These are phyloP conservation scores for Neonectria sp. DNA, from an alignment of 2,329 filamentous ascomycete genomes.

Conservation along the genomic window DNA sequence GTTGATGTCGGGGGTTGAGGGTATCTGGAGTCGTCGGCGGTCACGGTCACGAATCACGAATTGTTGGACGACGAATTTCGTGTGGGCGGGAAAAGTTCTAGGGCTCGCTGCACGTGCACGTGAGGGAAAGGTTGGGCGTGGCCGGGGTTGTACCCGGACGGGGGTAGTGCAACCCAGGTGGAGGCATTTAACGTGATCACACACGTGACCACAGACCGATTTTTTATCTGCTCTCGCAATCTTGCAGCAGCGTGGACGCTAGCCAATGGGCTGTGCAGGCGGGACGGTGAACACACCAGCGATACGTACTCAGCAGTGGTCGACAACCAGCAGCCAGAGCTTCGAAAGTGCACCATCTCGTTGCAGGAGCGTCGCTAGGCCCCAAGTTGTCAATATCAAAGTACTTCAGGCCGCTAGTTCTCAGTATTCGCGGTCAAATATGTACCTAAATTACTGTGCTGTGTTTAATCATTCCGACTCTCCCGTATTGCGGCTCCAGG, in stretches of 20 bases:
- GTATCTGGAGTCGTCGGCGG: slow-evolving; percentile 56
- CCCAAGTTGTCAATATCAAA: background rate
- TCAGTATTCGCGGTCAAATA: background rate
- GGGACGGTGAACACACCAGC: background rate
- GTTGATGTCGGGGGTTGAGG: slow-evolving; percentile 62
- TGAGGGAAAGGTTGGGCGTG: slow-evolving; percentile 49
- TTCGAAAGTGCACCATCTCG: background rate
- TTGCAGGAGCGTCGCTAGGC: background rate
- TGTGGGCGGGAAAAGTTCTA: slow-evolving; percentile 63
- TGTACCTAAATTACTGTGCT: background rate
- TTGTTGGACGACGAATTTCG: slow-evolving; percentile 57
- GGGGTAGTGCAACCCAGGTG: slow-evolving; percentile 28
- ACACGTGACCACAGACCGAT: slow-evolving; percentile 38
- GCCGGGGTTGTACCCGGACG: slow-evolving; percentile 49
- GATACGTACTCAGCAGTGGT: background rate
- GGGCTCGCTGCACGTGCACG: slow-evolving; percentile 60
- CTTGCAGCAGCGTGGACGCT: background rate
- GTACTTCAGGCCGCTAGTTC: background rate
- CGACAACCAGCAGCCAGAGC: background rate
- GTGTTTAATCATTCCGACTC: background rate
- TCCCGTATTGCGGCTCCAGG: slow-evolving; percentile 5
- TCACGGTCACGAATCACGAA: slow-evolving; percentile 48
- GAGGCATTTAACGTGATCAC: slow-evolving; percentile 31
- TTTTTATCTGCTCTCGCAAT: background rate
- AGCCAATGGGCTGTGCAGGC: background rate